Base-by-base conservation (phyloP, 306 rosid genomes). In the Nissolia schottii region DNA sequence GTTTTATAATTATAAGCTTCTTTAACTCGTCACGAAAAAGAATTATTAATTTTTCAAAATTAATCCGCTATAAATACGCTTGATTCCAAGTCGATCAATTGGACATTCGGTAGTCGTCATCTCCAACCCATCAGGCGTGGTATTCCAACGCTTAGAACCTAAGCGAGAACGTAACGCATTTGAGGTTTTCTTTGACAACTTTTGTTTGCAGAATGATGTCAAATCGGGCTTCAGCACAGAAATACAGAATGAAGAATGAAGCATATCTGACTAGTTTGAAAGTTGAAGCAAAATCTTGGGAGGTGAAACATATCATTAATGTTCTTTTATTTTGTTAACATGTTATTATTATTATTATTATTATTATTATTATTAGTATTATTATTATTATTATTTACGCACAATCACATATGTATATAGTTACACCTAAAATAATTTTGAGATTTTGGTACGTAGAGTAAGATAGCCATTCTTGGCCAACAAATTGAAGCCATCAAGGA, bases 221-320 rank as follows among this genome's bases (percentile, higher is more conserved):
- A 55, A 63, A 55, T 38, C 22, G 77, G 8, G 27, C 13, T 12
- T 55, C 67, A 11, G 73, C 73, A 1, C 28, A 13, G 6, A 71
- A 23, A 55, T 41, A 35, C 0, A 16, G 61, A 32, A 2, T 16
- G 0, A 63, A 9, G 53, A 70, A 23, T 13, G 32, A 15, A 7
- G 6, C 41, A n/a, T 12, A 51, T 16, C 5, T 51, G 3, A 34
- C 50, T 0, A 57, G 40, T 1, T 14, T 77, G 67, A 66, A 85
- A 55, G 43, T 28, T 9, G 65, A 68, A 66, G 64, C 49, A n/a
- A 77, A 69, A 37, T 18, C 18, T 6, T 29, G 63, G 5, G 49
- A 89, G 92, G 92, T 83, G 58, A 76, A 37, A 62, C 13, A 6
- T 64, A 34, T 37, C 24, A 38, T 11, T 32, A 2, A 0, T 9